These are phyloP conservation scores for Drechslera avenae DNA, from an alignment of 2,329 filamentous ascomycete genomes.

Conservation along the genomic window DNA sequence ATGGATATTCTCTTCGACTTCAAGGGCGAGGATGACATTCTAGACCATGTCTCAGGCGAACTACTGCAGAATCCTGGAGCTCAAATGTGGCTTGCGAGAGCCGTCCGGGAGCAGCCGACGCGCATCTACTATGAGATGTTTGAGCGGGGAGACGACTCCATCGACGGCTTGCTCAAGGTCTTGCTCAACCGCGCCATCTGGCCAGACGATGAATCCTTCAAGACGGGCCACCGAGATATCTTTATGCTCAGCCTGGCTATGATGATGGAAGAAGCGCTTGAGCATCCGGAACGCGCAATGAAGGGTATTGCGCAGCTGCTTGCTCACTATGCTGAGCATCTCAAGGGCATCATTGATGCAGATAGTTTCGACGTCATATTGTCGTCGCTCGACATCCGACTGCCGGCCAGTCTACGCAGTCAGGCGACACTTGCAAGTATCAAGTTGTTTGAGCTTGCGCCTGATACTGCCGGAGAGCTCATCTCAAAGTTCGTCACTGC, in stretches of 20 bases:
- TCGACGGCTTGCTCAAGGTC: slow-evolving; percentile 51
- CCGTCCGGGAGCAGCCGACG: slow-evolving; percentile 48
- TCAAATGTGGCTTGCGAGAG: slow-evolving; percentile 47
- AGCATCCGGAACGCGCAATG: slow-evolving; percentile 66
- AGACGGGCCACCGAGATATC: slow-evolving; percentile 59
- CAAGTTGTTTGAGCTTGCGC: slow-evolving; percentile 79
- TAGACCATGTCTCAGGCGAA: slow-evolving; percentile 49
- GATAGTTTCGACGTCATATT: slow-evolving; percentile 85
- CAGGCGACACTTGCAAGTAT: slow-evolving; percentile 83
- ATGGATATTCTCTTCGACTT: slow-evolving; percentile 52
- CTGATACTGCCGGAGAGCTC: slow-evolving; percentile 70
- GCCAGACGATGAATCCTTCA: slow-evolving; percentile 53
- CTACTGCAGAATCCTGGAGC: slow-evolving; percentile 46
- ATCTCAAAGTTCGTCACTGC: slow-evolving; percentile 76
- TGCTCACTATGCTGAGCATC: slow-evolving; percentile 57
- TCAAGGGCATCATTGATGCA: slow-evolving; percentile 69
- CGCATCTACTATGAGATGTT: slow-evolving; percentile 53
- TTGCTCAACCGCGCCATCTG: slow-evolving; percentile 51
- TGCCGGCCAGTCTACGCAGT: slow-evolving; percentile 72
- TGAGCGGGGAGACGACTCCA: slow-evolving; percentile 53
- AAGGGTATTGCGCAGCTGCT: slow-evolving; percentile 65
- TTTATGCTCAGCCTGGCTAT: slow-evolving; percentile 81
- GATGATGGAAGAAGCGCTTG: slow-evolving; percentile 87
- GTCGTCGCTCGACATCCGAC: slow-evolving; percentile 83
- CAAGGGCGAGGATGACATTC: slow-evolving; percentile 49